These are phyloP conservation scores for Pterocarpus macrocarpus DNA, from an alignment of 306 rosid species.

Conservation along the genomic window DNA sequence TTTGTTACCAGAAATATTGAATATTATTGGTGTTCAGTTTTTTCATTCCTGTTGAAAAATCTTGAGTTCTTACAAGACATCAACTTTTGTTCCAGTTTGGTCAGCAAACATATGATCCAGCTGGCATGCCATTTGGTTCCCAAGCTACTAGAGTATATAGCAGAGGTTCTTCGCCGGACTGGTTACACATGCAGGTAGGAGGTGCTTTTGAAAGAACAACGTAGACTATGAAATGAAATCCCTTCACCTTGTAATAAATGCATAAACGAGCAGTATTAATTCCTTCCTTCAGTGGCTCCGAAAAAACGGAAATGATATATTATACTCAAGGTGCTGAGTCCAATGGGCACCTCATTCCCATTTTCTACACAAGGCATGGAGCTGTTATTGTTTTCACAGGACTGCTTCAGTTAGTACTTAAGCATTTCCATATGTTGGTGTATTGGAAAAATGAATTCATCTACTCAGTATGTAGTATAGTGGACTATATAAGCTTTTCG, in stretches of 20 bases:
- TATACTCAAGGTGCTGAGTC: conserved; percentile 55
- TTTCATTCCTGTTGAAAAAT: conserved; percentile 30
- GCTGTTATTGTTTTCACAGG: conserved; percentile 49
- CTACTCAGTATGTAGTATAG: conserved; percentile 60
- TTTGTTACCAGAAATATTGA: background rate
- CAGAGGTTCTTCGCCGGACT: conserved; percentile 87
- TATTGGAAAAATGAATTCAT: conserved; percentile 63
- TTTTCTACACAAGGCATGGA: conserved; percentile 61
- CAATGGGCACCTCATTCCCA: conserved; percentile 51
- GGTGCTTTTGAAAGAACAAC: conserved; percentile 83
- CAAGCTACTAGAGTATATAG: conserved; percentile 75
- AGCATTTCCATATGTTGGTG: conserved; percentile 55
- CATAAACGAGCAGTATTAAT: conserved; percentile 45
- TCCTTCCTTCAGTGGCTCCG: conserved; percentile 45
- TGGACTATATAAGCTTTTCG: conserved; percentile 52
- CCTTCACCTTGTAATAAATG: conserved; percentile 59
- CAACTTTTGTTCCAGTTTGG: conserved; percentile 62
- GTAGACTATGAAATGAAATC: conserved; percentile 53
- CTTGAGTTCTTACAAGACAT: conserved; percentile 43
- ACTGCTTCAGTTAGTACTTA: conserved; percentile 53
- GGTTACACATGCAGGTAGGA: conserved; percentile 98
- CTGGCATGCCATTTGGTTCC: conserved; percentile 66
- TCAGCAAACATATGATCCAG: conserved; percentile 72
- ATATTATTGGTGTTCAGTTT: conserved; percentile 26
- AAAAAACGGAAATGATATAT: conserved; percentile 52